Base-by-base conservation (phyloP, 2,329 filamentous ascomycete species). In the Penicillium sp. region DNA sequence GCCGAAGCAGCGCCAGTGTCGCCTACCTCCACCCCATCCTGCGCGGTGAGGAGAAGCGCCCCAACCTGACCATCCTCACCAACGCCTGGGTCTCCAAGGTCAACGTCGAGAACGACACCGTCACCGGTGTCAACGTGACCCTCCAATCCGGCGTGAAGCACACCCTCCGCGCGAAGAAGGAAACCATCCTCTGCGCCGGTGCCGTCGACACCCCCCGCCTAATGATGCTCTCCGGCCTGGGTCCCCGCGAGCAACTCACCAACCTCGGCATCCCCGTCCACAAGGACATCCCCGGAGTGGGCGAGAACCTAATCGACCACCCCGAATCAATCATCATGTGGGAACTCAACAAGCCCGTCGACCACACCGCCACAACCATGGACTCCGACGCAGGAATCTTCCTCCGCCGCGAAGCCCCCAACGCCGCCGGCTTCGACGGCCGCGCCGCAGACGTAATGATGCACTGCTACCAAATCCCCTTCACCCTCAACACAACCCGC, bases 381-480 rank as follows among this genome's bases (percentile, higher is more conserved):
- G 90, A 94, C 77, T 95, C 88, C 21, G 92, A 96, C 70, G 90
- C 90, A 3, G 90, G 90, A 60, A 89, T 94, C 69, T 96, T 96
- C 82, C 80, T 96, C 53, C 90, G 91, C 58, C 89, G 91, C 55
- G 87, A 95, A 74, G 71, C 81, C 13, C 79, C 84, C 64, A 86
- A 92, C 68, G 89, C 90, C 2, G 83, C 81, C 3, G 83, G 83
- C 52, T 77, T 78, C 59, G 91, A 95, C 64, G 88, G 88, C 48
- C 83, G 89, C 58, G 87, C 90, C 51, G 89, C 89, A 60, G 92
- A 96, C 69, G 78, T 95, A 67, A 96, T 96, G 92, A 94, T 94
- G 89, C 91, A 96, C 79, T 96, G 91, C 83, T 96, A 96, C 80
- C 92, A 96, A 77, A 95, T 96, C 63, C 91, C 91, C 50, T 96